Percentiles rank a stretch among this genome's conserved stretches.
These are phyloP conservation scores for Candida corydali DNA, from an alignment of 805 yeast genomes.

Conservation along the genomic window DNA sequence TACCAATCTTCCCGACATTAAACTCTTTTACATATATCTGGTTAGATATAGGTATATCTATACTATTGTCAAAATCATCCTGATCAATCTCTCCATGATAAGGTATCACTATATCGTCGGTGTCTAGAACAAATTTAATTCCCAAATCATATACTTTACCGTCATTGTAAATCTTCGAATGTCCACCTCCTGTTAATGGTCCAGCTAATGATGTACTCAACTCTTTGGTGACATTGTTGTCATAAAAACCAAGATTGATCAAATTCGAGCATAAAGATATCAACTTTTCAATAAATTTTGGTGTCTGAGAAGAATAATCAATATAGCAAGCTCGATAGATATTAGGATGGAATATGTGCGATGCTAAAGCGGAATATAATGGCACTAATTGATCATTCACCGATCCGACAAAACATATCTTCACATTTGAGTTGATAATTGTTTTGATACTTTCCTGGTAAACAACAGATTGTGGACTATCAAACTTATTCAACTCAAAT, in stretches of 20 bases:
- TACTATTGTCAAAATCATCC: constrained; percentile 7
- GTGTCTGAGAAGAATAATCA: constrained; percentile 76
- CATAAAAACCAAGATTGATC: constrained; percentile 73
- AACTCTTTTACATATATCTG: constrained; percentile 42
- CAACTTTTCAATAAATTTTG: constrained; percentile 71
- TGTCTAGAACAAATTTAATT: constrained; percentile 67
- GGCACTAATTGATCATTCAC: constrained; percentile 95
- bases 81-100: constrained; percentile 4
- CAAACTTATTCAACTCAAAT: constrained; percentile 80
- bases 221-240: constrained; percentile 83
- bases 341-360: constrained; percentile 84
- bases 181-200: constrained; percentile 92
- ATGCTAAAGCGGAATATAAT: constrained; percentile 78
- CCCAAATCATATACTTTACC: constrained; percentile 81
- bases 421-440: constrained; percentile 66
- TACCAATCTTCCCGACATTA: constrained; percentile 60
- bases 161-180: constrained; percentile 83
- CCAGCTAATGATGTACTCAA: constrained; percentile 75
- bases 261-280: constrained; percentile 70
- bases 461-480: constrained; percentile 66
- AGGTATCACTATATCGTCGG: constrained; percentile 54
- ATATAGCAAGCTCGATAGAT: constrained; percentile 85
- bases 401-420: constrained; percentile 80
- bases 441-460: constrained; percentile 64
- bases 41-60: constrained; percentile 25